Conservation (phyloP, 1,284 basidiomycete species). For the Ceratobasidium sp. region DNA sequence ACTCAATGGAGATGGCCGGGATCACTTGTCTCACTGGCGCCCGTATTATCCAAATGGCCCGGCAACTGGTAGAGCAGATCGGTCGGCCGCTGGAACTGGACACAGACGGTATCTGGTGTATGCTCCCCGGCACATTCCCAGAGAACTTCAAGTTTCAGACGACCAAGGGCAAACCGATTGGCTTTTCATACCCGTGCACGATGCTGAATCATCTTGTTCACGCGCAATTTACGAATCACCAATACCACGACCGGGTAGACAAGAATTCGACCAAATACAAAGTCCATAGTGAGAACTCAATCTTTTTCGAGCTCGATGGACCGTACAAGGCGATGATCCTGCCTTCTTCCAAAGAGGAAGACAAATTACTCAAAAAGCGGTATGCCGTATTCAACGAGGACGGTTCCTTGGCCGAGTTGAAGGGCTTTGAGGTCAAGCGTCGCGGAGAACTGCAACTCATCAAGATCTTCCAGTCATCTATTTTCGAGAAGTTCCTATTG, state of each 20-base stretch:
- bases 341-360: constrained; percentile 98
- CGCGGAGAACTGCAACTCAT: constrained; percentile 97
- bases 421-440: constrained; percentile 99
- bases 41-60: constrained; percentile 99
- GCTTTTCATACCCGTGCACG: constrained; percentile 97
- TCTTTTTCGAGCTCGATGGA: constrained; percentile 99
- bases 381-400: constrained; percentile 99
- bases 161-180: constrained; percentile 82
- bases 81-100: constrained; percentile 96
- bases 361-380: constrained; percentile 97
- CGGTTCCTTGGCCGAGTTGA: constrained; percentile 93
- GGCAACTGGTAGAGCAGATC: constrained; percentile 95
- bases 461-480: constrained; percentile 99
- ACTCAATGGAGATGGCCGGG: constrained; percentile 99
- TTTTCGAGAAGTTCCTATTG: constrained; percentile 96
- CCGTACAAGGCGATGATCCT: constrained; percentile 99
- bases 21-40: constrained; percentile 99
- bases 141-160: constrained; percentile 98
- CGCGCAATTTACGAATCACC: constrained; percentile 94
- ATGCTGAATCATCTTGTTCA: constrained; percentile 99
- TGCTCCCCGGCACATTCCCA: constrained; percentile 97
- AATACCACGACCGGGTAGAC: constrained; percentile 91
- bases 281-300: constrained; percentile 96
- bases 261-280: constrained; percentile 81
- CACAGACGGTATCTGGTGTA: constrained; percentile 99